These are phyloP conservation scores for Russula sp. DNA, from an alignment of 768 basidiomycete genomes.

Conservation along the genomic window DNA sequence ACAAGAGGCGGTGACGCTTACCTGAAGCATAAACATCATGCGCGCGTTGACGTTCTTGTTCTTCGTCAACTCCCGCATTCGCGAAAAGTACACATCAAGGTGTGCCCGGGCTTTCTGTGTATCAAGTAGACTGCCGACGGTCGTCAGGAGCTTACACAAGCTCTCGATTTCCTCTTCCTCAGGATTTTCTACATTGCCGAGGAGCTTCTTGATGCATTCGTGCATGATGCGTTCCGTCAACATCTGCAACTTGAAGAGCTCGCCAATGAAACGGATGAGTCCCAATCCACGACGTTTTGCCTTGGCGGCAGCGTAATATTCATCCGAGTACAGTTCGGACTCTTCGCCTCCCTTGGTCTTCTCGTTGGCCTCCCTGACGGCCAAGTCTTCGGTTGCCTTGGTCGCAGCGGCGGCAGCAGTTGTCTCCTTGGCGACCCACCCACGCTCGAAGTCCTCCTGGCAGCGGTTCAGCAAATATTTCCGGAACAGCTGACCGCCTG, in stretches of 20 bases:
- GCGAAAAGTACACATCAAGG: conserved; percentile 88
- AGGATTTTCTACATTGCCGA: conserved; percentile 88
- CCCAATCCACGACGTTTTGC: conserved; percentile 96
- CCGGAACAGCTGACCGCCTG: conserved; percentile 91
- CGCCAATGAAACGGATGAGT: conserved; percentile 96
- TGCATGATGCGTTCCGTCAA: conserved; percentile 97
- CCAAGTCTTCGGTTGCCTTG: conserved; percentile 82
- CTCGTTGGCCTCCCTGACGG: conserved; percentile 43
- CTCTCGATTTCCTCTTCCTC: conserved; percentile 98
- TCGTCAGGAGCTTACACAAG: conserved; percentile 85
- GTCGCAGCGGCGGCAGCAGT: conserved; percentile 79
- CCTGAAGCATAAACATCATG: conserved; percentile 95
- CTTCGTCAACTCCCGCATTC: conserved; percentile 79
- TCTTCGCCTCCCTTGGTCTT: conserved; percentile 35
- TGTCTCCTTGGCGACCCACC: conserved; percentile 85
- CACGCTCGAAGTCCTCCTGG: conserved; percentile 96
- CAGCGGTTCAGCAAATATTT: conserved; percentile 96
- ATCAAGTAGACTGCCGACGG: conserved; percentile 81
- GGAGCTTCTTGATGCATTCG: conserved; percentile 93
- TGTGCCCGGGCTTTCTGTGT: conserved; percentile 72
- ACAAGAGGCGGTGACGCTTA: conserved; percentile 31
- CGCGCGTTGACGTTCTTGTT: conserved; percentile 72
- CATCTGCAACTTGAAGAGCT: conserved; percentile 99
- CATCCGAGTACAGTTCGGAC: conserved; percentile 82
- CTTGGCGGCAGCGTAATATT: conserved; percentile 94